A percentile compares a stretch with the other conserved stretches of the same genome.
Conservation (phyloP, 768 basidiomycete genomes). For the Holtermanniella nyarrowii region DNA sequence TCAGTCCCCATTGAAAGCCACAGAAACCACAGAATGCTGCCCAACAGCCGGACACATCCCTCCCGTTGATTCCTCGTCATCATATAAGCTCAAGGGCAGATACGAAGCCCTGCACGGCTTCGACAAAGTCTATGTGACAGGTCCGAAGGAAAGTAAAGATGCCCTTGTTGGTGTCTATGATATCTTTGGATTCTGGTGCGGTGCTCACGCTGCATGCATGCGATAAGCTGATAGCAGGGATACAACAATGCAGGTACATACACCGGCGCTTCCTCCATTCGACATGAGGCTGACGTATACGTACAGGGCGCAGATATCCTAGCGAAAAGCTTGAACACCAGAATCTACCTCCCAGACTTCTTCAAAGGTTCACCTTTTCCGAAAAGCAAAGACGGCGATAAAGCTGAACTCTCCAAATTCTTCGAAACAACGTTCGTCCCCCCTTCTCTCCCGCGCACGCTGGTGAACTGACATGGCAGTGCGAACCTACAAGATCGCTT, state of each 20-base stretch:
- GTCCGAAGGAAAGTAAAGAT: constrained; percentile 46
- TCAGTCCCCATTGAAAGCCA: background rate
- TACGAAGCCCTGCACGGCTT: constrained; percentile 16
- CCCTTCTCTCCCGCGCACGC: background rate
- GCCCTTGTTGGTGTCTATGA: constrained; percentile 55
- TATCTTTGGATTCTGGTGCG: constrained; percentile 55
- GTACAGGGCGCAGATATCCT: constrained; percentile 57
- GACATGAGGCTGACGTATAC: too few species aligned
- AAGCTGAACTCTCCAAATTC: constrained; percentile 50
- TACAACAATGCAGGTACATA: constrained; percentile 16
- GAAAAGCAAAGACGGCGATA: constrained; percentile 48
- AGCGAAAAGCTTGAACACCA: constrained; percentile 47
- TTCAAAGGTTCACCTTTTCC: constrained; percentile 53
- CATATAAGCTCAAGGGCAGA: constrained; percentile 23
- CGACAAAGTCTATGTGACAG: constrained; percentile 40
- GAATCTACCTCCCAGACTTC: constrained; percentile 60
- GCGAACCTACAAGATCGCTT: constrained; percentile 43
- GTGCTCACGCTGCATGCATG: background rate
- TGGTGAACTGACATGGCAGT: constrained; percentile 3
- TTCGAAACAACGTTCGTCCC: constrained; percentile 46
- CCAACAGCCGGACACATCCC: constrained; percentile 4
- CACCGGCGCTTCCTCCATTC: too few species aligned
- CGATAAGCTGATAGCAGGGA: background rate
- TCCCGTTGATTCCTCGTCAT: constrained; percentile 13
- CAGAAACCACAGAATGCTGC: background rate